These are phyloP conservation scores for Hysterangium stoloniferum DNA, from an alignment of 768 basidiomycete genomes.

Conservation along the genomic window DNA sequence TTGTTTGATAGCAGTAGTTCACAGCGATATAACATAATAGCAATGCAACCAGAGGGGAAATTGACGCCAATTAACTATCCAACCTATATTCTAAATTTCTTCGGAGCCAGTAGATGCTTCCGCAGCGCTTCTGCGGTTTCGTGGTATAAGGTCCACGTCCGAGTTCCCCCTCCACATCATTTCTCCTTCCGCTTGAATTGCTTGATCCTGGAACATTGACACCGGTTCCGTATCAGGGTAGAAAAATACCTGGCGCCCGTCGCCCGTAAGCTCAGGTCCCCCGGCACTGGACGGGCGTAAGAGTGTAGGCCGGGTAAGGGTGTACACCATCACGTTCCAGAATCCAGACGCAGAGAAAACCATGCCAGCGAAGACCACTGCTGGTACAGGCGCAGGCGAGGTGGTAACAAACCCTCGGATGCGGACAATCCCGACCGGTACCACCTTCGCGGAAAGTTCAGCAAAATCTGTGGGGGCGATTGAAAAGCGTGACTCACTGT, in stretches of 20 bases:
- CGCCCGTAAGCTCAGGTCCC: neutral
- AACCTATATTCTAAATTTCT: too few species aligned
- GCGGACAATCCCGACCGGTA: slow-evolving; percentile 36
- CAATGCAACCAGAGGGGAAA: too few species aligned
- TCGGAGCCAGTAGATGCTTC: too few species aligned
- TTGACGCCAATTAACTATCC: too few species aligned
- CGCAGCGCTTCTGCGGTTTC: too few species aligned
- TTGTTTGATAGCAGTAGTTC: too few species aligned
- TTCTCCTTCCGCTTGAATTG: neutral
- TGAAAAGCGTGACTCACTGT: slow-evolving; percentile 19
- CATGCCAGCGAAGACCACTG: slow-evolving; percentile 32
- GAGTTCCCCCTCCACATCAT: too few species aligned
- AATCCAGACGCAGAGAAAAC: slow-evolving; percentile 39
- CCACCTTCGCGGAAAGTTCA: slow-evolving; percentile 17
- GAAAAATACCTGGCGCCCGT: neutral
- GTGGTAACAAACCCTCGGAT: slow-evolving; percentile 29
- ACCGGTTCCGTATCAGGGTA: neutral
- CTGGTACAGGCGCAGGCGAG: slow-evolving; percentile 23
- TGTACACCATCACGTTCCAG: slow-evolving; percentile 35
- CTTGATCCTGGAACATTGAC: neutral
- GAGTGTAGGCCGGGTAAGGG: slow-evolving; percentile 32
- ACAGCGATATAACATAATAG: too few species aligned
- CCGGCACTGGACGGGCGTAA: slow-evolving; percentile 16
- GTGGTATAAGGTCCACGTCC: too few species aligned
- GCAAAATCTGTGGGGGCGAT: neutral